phyloP scores from a whole-genome alignment of 2,329 filamentous ascomycete species.

The Pseudocercospora fuligena region DNA sequence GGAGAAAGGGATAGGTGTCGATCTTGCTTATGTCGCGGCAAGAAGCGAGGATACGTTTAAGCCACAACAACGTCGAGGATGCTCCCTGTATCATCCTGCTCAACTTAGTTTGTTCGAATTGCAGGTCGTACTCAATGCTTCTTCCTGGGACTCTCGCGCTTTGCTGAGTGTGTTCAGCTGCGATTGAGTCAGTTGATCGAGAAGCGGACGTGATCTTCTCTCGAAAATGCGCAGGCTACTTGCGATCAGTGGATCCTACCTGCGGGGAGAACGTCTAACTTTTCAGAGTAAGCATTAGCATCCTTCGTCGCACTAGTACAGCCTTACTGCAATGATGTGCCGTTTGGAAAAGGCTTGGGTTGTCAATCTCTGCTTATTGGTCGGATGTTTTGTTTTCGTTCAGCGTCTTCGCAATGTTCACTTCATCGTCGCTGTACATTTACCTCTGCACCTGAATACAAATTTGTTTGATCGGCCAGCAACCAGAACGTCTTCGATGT shows the following conservation, averaged over 20 bases:
- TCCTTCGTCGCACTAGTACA: neutral
- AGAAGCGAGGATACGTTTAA: too few species aligned
- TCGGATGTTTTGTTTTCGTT: neutral
- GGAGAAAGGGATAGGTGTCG: neutral
- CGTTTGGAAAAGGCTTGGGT: neutral
- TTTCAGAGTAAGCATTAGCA: neutral
- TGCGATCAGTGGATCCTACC: too few species aligned
- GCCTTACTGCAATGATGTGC: neutral
- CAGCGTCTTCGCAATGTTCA: neutral
- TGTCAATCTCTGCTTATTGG: neutral
- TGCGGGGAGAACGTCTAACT: too few species aligned
- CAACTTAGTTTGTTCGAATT: neutral
- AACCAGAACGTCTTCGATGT: neutral
- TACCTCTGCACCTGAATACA: neutral
- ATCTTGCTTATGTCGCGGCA: neutral
- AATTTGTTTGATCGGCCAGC: neutral
- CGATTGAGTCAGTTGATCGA: neutral
- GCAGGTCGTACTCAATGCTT: neutral
- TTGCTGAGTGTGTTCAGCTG: neutral
- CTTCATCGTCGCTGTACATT: neutral
- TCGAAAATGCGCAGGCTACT: too few species aligned
- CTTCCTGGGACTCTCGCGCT: neutral
- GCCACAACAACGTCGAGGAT: too few species aligned
- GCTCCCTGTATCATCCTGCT: neutral
- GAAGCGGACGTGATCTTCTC: too few species aligned